These are phyloP conservation scores for Suillus alpinus DNA, from an alignment of 768 basidiomycete genomes.

Conservation along the genomic window DNA sequence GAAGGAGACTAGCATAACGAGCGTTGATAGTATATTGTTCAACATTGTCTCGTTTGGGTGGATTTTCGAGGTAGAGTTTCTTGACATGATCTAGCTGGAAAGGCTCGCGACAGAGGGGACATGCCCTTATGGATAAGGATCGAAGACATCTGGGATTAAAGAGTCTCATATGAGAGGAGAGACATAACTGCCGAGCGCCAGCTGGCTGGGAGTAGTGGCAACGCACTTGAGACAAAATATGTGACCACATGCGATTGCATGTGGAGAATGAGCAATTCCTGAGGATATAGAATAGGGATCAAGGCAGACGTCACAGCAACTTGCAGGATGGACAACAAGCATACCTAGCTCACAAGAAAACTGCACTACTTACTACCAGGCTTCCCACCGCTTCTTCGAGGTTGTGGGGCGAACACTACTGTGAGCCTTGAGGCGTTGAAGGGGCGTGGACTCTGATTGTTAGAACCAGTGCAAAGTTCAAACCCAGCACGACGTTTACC, in stretches of 20 bases:
- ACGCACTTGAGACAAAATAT: conserved; percentile 70
- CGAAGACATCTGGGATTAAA: conserved; percentile 48
- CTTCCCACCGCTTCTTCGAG: not conserved
- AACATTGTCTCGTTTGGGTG: conserved; percentile 32
- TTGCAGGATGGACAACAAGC: conserved; percentile 67
- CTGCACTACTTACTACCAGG: not conserved
- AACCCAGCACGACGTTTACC: not conserved
- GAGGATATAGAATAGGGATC: conserved; percentile 55
- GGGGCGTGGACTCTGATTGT: not conserved
- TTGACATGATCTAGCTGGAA: conserved; percentile 58
- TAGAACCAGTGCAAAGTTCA: not conserved
- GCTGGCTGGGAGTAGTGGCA: conserved; percentile 6
- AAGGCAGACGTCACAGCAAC: conserved; percentile 75
- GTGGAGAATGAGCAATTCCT: conserved; percentile 49
- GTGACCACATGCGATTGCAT: conserved; percentile 76
- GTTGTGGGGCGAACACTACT: not conserved
- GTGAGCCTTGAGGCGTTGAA: not conserved
- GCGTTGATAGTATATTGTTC: conserved; percentile 41
- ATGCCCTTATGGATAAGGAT: conserved; percentile 47
- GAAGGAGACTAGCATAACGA: conserved; percentile 30
- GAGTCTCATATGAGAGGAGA: conserved; percentile 5
- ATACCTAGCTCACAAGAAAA: conserved; percentile 33
- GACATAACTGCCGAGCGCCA: not conserved
- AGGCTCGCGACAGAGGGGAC: conserved; percentile 65
- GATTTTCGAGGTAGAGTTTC: conserved; percentile 62